Evolutionary conservation across 768 basidiomycete genomes (phyloP), one percentile per base, ranked within the genome.

Genomic region (Symmetrospora coprosmae): DNA sequence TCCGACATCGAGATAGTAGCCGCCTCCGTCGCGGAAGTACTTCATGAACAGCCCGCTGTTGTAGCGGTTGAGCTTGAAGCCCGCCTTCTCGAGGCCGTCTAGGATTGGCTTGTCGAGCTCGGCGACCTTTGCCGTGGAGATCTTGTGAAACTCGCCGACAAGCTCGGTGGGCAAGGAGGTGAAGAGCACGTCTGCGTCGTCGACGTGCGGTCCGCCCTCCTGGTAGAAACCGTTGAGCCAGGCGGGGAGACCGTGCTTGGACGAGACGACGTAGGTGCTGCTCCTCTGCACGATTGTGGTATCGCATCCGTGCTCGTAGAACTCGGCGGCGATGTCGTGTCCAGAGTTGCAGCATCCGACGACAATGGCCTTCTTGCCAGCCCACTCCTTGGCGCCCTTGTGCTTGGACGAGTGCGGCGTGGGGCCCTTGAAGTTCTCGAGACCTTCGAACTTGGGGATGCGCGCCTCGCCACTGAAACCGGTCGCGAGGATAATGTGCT

Each of bases 351-450:
- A 80, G 14, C 83, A 76, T 1, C 84, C 84, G 3, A 86, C 72
- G 1, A 86, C 79, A 2, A 81, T 75, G 0, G 84, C 82, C 67
- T 81, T 86, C 73, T 85, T 85, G 14, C 82, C 84, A 1, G 68
- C 43, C 65, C 81, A 81, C 38, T 80, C 80, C 11, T 73, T 71
- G 0, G 81, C 81, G 7, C 61, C 59, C n/a, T 70, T 73, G 69
- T 84, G 80, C 27, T 76, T 67, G 4, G 71, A 75, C 0, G 83
- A 83, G 68, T 86, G 85, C 16, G 81, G 64, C 2, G 81, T 70
- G 50, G 78, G 72, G 7, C 85, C 85, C 64, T 80, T 78, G 75
- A 83, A 85, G 4, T 73, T 74, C 21, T 80, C 77, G 78, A 80
- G 61, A 11, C 50, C 23, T 7, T 9, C 40, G 61, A 63, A 67